Base-by-base conservation (phyloP, 78 protist genomes). In the Dictyostelium capitatum region DNA sequence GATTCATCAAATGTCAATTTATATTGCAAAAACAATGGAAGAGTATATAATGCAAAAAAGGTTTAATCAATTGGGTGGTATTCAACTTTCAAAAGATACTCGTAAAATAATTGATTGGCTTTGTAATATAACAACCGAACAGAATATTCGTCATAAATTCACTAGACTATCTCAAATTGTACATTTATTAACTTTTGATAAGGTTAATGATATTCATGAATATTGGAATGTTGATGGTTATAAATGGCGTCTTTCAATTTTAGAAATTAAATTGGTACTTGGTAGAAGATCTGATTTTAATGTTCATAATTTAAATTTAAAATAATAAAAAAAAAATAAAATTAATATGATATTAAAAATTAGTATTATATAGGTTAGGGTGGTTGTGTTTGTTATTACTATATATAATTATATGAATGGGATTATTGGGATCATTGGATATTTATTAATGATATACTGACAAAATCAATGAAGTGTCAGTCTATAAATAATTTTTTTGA, bases 141-240 rank as follows among this genome's bases (percentile, higher is more conserved):
- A 87, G 43, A 87, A 87, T 30, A 56, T 87, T 47, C 77, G 93
- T 77, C 93, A 87, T 32, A 87, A 87, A n/a, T 87, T 87, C 43
- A 70, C 80, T 19, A 67, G 79, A 30, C 25, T 87, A 17, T 62
- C 80, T 6, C 93, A 87, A 50, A 79, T 87, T 1, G 28, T 59
- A 2, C 93, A 87, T 59, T n/a, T 87, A n/a, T 87, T 87, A 41
- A 78, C 93, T 3, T 59, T 87, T 37, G 93, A 87, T 25, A 74
- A 87, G 46, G 83, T 79, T 9, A 75, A 67, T 56, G 93, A 87
- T 51, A 50, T 87, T 14, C 41, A 32, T 0, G 93, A 87, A 12
- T 87, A 77, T n/a, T 83, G 91, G 91, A 75, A 65, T 23, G 79
- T 28, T 32, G 79, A 79, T 17, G 93, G 78, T 6, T 74, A 77